Conservation (phyloP, 2,329 filamentous ascomycete species). For the Pseudogymnoascus sp. region DNA sequence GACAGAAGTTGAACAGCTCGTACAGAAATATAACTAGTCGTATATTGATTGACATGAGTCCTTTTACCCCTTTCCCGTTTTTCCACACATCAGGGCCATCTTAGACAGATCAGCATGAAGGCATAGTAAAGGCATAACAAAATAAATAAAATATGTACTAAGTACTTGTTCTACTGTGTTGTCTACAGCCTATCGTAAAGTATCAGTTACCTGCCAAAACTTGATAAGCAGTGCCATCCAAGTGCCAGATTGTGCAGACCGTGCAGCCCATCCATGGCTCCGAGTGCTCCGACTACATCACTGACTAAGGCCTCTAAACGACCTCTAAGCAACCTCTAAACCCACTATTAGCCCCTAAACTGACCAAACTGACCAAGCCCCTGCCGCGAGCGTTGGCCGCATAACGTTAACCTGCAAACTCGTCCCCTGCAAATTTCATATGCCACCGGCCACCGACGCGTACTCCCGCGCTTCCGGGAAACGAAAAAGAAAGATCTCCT, state of each 20-base stretch:
- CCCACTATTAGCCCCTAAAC: neutral
- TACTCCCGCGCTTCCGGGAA: constrained; percentile 4
- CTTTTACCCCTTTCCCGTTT: neutral
- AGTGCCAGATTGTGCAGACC: neutral
- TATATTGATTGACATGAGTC: neutral
- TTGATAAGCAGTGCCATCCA: neutral
- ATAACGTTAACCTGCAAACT: neutral
- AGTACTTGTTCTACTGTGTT: neutral
- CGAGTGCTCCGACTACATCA: neutral
- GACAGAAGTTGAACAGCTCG: neutral
- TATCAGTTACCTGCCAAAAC: neutral
- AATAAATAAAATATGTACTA: neutral
- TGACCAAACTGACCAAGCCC: neutral
- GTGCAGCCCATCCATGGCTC: neutral
- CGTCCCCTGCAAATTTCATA: constrained; percentile 5
- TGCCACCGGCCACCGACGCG: neutral
- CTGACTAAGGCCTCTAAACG: neutral
- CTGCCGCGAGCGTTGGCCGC: neutral
- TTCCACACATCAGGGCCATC: neutral
- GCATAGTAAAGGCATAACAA: neutral
- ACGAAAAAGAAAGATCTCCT: constrained; percentile 5
- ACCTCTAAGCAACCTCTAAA: neutral
- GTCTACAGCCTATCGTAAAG: neutral
- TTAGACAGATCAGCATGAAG: neutral
- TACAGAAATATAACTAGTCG: neutral